phyloP scores from a whole-genome alignment of 495 filamentous ascomycete genomes.

The Cudoniella acicularis region DNA sequence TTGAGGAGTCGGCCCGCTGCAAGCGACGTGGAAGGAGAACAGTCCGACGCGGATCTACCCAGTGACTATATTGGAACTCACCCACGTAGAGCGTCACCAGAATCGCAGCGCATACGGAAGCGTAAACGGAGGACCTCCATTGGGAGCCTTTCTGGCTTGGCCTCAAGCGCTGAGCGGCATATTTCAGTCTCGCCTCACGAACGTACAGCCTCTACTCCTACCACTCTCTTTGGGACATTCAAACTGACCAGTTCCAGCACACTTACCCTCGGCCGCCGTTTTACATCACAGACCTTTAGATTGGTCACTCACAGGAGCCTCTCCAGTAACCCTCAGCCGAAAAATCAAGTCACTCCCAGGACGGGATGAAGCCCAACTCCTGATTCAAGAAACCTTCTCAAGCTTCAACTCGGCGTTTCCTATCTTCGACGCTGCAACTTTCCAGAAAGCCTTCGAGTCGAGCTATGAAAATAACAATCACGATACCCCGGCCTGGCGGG shows the following conservation, averaged over 20 bases:
- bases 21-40: conserved; percentile 2
- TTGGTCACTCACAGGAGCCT: conserved; percentile 12
- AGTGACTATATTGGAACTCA: conserved; percentile 14
- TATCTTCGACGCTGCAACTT: conserved; percentile 3
- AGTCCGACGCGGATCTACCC: conserved; percentile 14
- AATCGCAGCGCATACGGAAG: conserved; percentile 3
- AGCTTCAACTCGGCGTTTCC: conserved; percentile 2
- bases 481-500: conserved; percentile 1
- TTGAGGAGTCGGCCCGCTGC: conserved; percentile 11
- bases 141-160: conserved; percentile 16
- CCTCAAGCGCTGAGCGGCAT: conserved; percentile 13
- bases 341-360: conserved; percentile 2
- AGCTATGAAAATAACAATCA: conserved; percentile 3
- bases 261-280: conserved; percentile 17
- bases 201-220: conserved; percentile 16
- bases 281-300: conserved; percentile 19
- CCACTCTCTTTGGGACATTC: conserved; percentile 13
- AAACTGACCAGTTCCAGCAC: conserved; percentile 17
- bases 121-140: conserved; percentile 10
- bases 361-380: conserved; percentile 3
- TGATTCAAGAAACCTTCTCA: conserved; percentile 2
- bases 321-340: conserved; percentile 2
- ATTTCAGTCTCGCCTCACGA: conserved; percentile 14
- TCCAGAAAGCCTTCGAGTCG: conserved; percentile 2
- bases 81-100: conserved; percentile 2